These are phyloP conservation scores for Scalesia atractyloides DNA, from an alignment of 129 eudicot genomes.

Conservation along the genomic window DNA sequence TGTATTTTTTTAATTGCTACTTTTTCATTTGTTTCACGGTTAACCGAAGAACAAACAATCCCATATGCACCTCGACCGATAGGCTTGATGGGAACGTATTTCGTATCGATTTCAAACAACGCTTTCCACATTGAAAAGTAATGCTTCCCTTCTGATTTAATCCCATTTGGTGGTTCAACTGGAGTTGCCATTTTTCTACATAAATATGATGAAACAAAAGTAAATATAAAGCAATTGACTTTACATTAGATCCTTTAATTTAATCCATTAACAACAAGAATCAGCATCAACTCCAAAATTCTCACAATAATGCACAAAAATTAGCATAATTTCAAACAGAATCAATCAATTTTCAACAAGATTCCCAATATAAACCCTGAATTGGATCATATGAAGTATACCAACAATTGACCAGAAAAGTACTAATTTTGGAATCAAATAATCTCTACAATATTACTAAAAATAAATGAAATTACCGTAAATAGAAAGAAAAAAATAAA, in stretches of 20 bases:
- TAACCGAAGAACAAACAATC: slow-evolving; percentile 76
- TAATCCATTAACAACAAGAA: background rate
- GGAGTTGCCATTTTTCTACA: slow-evolving; percentile 71
- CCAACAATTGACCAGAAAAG: background rate
- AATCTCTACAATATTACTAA: slow-evolving; percentile 1
- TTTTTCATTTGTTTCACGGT: slow-evolving; percentile 75
- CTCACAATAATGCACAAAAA: slow-evolving; percentile 9
- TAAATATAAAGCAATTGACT: background rate
- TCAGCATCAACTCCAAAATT: slow-evolving; percentile 12
- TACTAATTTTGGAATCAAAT: slow-evolving; percentile 12
- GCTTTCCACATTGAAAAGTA: slow-evolving; percentile 89
- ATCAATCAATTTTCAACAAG: background rate
- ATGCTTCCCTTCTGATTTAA: slow-evolving; percentile 63
- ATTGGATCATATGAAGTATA: slow-evolving; percentile 12
- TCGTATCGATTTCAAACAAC: slow-evolving; percentile 70
- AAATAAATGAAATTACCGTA: slow-evolving; percentile 22
- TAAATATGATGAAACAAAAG: background rate
- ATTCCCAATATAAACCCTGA: background rate
- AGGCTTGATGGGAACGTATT: slow-evolving; percentile 75
- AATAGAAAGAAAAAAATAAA: slow-evolving; percentile 26
- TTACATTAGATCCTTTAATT: background rate
- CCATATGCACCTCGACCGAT: slow-evolving; percentile 78
- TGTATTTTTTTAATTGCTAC: slow-evolving; percentile 80
- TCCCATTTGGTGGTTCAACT: slow-evolving; percentile 84
- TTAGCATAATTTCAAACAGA: background rate